A percentile compares a stretch with the other conserved stretches of the same genome.
Evolutionary conservation across 495 filamentous ascomycete species (phyloP).

Genomic region (Aspergillus kassunensis): DNA sequence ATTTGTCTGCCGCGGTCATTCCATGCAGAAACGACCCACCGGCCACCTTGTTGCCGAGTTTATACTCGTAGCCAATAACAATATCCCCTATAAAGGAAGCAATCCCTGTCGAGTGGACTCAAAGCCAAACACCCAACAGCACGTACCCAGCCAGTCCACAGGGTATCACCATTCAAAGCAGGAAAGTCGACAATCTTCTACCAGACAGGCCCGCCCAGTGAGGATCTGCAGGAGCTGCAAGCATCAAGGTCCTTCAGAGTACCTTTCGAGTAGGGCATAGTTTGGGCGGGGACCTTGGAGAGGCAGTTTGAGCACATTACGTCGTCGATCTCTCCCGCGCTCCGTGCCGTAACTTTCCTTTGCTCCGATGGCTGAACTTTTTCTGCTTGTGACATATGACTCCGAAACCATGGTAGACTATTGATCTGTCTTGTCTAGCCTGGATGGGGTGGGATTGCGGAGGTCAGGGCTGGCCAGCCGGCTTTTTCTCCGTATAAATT

Average conservation of each 20-base stretch:
- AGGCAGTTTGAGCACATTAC: constrained; percentile 39
- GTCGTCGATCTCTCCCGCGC: constrained; percentile 13
- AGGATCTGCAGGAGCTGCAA: constrained; percentile 9
- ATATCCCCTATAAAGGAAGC: no score
- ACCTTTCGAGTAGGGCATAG: constrained; percentile 1
- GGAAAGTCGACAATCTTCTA: neutral
- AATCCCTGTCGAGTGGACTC: neutral
- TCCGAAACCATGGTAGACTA: no score
- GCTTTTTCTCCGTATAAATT: neutral
- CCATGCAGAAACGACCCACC: neutral
- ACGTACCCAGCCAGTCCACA: neutral
- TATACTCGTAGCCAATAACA: neutral
- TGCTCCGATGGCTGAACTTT: no score
- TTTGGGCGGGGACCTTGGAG: constrained; percentile 30
- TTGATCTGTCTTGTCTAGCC: no score
- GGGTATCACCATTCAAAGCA: neutral
- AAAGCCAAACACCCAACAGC: neutral
- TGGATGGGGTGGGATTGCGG: no score
- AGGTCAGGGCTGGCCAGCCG: no score
- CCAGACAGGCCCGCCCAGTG: no score
- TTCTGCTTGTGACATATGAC: no score
- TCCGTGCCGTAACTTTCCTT: neutral
- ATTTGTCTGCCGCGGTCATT: neutral
- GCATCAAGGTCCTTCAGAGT: constrained; percentile 11
- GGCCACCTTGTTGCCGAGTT: neutral